phyloP scores from a whole-genome alignment of 2,329 filamentous ascomycete genomes.

The Cytospora schulzeri region DNA sequence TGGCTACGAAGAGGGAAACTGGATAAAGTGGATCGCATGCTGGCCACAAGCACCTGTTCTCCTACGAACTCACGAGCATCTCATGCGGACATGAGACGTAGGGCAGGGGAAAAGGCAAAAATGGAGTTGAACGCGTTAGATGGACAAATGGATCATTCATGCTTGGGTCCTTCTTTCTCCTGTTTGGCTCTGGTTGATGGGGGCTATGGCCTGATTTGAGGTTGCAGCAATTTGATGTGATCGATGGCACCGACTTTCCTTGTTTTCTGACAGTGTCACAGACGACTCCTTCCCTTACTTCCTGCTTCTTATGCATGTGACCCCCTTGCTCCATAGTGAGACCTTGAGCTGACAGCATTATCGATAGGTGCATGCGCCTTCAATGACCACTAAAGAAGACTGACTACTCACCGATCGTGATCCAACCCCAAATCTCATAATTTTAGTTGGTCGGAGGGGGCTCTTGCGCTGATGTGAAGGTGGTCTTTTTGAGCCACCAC shows the following conservation, averaged over 20 bases:
- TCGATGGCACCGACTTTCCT: too few species aligned
- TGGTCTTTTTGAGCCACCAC: too few species aligned
- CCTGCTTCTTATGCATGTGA: too few species aligned
- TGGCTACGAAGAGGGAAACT: neutral
- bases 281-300: too few species aligned
- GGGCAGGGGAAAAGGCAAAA: neutral
- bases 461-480: too few species aligned
- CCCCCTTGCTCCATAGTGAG: neutral
- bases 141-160: neutral
- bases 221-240: neutral
- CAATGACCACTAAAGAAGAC: too few species aligned
- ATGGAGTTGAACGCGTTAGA: slow-evolving; percentile 7
- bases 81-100: neutral
- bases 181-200: neutral
- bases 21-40: neutral
- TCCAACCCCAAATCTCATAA: too few species aligned
- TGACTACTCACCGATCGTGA: too few species aligned
- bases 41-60: neutral
- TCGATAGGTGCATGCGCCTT: too few species aligned
- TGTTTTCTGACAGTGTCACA: neutral
- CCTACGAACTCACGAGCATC: neutral
- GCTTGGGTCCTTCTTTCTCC: neutral
- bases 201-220: neutral
- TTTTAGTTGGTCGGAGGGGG: too few species aligned
- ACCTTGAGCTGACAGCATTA: neutral